Evolutionary conservation across 192 early-diverging fungal genomes (phyloP).

Genomic region (Podila minutissima): DNA sequence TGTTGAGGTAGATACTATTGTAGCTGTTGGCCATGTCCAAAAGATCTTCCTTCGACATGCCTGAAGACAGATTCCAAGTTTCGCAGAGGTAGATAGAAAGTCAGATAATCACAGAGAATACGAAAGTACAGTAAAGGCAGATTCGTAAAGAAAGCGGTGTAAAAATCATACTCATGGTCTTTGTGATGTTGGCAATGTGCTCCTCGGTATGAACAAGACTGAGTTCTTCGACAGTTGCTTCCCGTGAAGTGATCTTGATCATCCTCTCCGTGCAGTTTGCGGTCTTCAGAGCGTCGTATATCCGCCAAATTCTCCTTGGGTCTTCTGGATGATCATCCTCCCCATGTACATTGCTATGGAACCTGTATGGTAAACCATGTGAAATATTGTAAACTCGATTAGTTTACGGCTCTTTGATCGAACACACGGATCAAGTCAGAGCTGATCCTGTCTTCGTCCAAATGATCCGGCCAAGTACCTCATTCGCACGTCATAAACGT

Average conservation of each 20-base stretch:
- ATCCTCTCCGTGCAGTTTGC: constrained; percentile 59
- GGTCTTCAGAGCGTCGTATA: constrained; percentile 63
- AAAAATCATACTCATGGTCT: constrained; percentile 51
- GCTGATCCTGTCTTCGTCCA: too few relatives aligned
- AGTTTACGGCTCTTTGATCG: too few relatives aligned
- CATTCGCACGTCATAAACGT: constrained; percentile 48
- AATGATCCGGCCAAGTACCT: constrained; percentile 16
- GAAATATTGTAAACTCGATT: background rate
- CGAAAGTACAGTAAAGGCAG: background rate
- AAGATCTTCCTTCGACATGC: constrained; percentile 57
- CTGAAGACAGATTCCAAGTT: constrained; percentile 14
- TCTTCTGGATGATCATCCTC: constrained; percentile 79
- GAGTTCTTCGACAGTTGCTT: constrained; percentile 61
- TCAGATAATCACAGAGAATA: background rate
- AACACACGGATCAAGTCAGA: too few relatives aligned
- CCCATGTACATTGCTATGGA: constrained; percentile 67
- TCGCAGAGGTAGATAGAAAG: background rate
- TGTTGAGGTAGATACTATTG: constrained; percentile 80
- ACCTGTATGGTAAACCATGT: constrained; percentile 24
- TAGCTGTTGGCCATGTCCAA: constrained; percentile 52
- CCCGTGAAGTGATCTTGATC: constrained; percentile 50
- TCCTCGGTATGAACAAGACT: constrained; percentile 61
- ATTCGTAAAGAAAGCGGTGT: background rate
- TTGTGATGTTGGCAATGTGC: constrained; percentile 55
- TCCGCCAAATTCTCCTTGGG: constrained; percentile 76